phyloP scores from a whole-genome alignment of 805 yeast species.

The Hanseniaspora guilliermondii region DNA sequence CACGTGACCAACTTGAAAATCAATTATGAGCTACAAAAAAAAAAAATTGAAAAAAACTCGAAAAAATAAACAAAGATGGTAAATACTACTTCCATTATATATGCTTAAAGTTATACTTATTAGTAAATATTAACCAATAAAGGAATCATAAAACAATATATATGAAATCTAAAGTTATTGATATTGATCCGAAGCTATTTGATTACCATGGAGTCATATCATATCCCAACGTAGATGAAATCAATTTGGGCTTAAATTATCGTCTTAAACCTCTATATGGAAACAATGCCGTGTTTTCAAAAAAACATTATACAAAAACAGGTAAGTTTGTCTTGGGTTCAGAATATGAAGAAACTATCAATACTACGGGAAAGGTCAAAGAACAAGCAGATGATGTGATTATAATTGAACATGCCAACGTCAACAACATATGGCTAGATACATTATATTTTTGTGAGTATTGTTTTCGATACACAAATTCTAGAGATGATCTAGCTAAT shows the following conservation, averaged over 20 bases:
- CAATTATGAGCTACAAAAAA: too few relatives aligned
- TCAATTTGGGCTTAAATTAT: slow-evolving; percentile 50
- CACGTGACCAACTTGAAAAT: not conserved
- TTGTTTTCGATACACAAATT: slow-evolving; percentile 72
- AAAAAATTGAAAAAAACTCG: too few relatives aligned
- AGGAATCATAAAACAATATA: not conserved
- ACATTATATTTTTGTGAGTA: slow-evolving; percentile 59
- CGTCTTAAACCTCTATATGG: slow-evolving; percentile 81
- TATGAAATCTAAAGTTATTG: slow-evolving; percentile 14
- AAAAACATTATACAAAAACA: slow-evolving; percentile 33
- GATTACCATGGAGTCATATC: slow-evolving; percentile 43
- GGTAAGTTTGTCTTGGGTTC: slow-evolving; percentile 31
- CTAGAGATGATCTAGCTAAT: slow-evolving; percentile 30
- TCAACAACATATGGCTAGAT: slow-evolving; percentile 38
- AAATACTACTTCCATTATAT: too few relatives aligned
- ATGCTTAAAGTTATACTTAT: too few relatives aligned
- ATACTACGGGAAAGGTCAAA: not conserved
- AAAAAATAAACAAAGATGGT: too few relatives aligned
- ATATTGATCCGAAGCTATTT: slow-evolving; percentile 29
- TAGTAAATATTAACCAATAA: too few relatives aligned
- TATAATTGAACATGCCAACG: slow-evolving; percentile 2
- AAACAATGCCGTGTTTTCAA: slow-evolving; percentile 58
- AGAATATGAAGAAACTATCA: slow-evolving; percentile 16
- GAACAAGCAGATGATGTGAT: not conserved
- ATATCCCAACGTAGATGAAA: slow-evolving; percentile 48